Evolutionary conservation across 306 rosid genomes (phyloP), one percentile per base, ranked within the genome.

Genomic region (Vigna trinervia): DNA sequence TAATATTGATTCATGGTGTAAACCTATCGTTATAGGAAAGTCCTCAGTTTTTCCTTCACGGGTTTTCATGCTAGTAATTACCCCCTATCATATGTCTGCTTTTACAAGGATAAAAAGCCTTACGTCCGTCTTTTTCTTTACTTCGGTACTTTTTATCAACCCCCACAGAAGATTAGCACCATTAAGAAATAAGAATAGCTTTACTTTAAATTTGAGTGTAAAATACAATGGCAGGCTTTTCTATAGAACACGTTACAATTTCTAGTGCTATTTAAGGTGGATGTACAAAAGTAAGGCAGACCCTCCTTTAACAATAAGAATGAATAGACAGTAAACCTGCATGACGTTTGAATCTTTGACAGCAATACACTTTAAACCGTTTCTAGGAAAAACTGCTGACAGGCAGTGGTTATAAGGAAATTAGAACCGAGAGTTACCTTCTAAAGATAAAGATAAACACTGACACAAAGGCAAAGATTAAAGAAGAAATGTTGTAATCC

Each of bases 221-320:
- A 30, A 78, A 69, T 69, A 58, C 58, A 68, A 39, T n/a, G 7
- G 67, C 41, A 69, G 52, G 13, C 77, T 59, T 36, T 45, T 58
- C 36, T 53, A 11, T 17, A 51, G 32, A 58, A 15, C 15, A 47
- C n/a, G 8, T 22, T 62, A 53, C 10, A 39, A 54, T 47, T 76
- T 23, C n/a, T 13, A 13, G 71, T 30, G 53, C 64, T 59, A 71
- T 39, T 79, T 26, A 48, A 79, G 28, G 19, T 28, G 50, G 65
- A 61, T 30, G 46, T 6, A 71, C 65, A 28, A 52, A 41, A 63
- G 68, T 64, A 63, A 41, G 19, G 50, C 1, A 6, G 68, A 19
- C 43, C 53, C 62, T 54, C 41, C 2, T n/a, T 39, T 48, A 26
- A 63, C 56, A 70, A 73, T 68, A 53, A 28, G 34, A 50, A 59